Evolutionary conservation across 2,329 filamentous ascomycete genomes (phyloP).

Genomic region (Fusarium graminum): DNA sequence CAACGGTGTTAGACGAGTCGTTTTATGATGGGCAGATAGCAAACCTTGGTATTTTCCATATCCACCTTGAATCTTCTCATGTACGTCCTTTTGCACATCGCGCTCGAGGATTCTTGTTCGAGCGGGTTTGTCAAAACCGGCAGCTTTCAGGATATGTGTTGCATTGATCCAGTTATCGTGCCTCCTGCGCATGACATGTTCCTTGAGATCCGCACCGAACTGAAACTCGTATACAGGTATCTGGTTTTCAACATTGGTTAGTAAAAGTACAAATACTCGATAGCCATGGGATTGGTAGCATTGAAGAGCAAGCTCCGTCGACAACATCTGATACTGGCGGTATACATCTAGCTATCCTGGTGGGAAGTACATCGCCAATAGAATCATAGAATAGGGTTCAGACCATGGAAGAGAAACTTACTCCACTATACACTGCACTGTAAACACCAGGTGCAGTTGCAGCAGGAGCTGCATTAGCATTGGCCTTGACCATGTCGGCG

Average conservation of each 20-base stretch:
- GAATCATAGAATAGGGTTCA: not conserved
- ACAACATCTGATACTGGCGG: slow-evolving; percentile 11
- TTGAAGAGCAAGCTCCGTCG: slow-evolving; percentile 1
- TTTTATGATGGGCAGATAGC: slow-evolving; percentile 24
- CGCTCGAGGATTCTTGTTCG: slow-evolving; percentile 94
- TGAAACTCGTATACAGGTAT: slow-evolving; percentile 96
- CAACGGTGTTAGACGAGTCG: slow-evolving; percentile 18
- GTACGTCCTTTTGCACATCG: slow-evolving; percentile 94
- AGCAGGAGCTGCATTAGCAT: slow-evolving; percentile 47
- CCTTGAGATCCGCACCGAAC: slow-evolving; percentile 79
- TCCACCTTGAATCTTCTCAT: slow-evolving; percentile 98
- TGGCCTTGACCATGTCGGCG: slow-evolving; percentile 63
- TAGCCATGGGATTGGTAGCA: slow-evolving; percentile 7
- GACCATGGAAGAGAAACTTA: slow-evolving; percentile 56
- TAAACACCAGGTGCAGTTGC: slow-evolving; percentile 66
- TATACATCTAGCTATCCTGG: not conserved
- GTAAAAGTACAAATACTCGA: not conserved
- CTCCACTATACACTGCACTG: slow-evolving; percentile 77
- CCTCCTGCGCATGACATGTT: slow-evolving; percentile 95
- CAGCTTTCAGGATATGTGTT: slow-evolving; percentile 98
- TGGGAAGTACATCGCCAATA: slow-evolving; percentile 3
- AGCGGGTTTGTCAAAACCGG: slow-evolving; percentile 96
- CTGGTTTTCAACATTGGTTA: slow-evolving; percentile 60
- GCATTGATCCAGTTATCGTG: slow-evolving; percentile 99
- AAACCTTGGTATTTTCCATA: slow-evolving; percentile 98